These are phyloP conservation scores for Penicillium sp. DNA, from an alignment of 2,329 filamentous ascomycete species.

Conservation along the genomic window DNA sequence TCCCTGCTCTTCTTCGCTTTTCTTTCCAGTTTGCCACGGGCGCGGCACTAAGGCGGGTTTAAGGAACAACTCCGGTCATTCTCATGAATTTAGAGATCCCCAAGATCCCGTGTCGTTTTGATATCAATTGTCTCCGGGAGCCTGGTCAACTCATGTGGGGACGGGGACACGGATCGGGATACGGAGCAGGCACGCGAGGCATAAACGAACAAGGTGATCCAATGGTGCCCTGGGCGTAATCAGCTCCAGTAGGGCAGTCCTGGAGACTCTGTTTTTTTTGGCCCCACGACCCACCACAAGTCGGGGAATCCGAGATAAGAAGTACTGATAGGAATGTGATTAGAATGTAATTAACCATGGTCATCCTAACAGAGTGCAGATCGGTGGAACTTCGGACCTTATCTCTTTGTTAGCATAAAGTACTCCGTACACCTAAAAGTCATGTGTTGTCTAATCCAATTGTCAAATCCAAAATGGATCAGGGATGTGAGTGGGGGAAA, in stretches of 20 bases:
- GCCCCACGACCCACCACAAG: conserved; percentile 16
- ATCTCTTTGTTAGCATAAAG: conserved; percentile 8
- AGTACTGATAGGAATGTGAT: conserved; percentile 31
- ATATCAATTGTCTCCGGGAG: neutral
- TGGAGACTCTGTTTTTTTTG: neutral
- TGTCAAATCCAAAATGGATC: neutral
- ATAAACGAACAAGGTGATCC: neutral
- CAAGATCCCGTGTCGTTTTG: neutral
- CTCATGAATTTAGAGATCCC: neutral
- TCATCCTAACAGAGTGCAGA: conserved; percentile 20
- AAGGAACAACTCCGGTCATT: neutral
- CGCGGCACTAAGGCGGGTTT: neutral
- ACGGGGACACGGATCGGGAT: neutral
- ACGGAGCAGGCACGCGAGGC: neutral
- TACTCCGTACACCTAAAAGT: neutral
- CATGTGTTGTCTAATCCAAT: conserved; percentile 2
- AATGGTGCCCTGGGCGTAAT: neutral
- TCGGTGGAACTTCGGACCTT: conserved; percentile 17
- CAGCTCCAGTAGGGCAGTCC: neutral
- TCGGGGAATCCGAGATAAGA: conserved; percentile 22
- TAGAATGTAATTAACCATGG: conserved; percentile 28
- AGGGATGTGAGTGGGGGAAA: neutral
- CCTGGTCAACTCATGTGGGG: neutral
- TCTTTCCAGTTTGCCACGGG: neutral
- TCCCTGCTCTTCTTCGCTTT: neutral